phyloP scores from a whole-genome alignment of 257 asterid genomes.

The Eustoma russellianum region DNA sequence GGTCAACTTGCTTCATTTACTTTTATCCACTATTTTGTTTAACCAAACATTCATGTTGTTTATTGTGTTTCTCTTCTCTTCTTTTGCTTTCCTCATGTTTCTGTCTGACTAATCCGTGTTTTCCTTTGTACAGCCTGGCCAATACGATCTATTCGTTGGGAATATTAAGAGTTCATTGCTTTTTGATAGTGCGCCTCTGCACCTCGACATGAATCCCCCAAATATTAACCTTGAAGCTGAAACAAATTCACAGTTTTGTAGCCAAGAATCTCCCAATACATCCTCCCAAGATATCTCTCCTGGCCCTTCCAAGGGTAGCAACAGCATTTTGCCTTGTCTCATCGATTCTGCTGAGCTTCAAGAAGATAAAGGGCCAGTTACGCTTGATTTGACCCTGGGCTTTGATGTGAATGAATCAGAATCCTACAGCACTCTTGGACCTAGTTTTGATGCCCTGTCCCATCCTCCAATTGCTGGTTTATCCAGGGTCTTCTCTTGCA shows the following conservation, averaged over 20 bases:
- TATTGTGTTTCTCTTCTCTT: too few species aligned
- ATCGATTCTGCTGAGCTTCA: conserved; percentile 19
- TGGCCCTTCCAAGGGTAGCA: conserved; percentile 28
- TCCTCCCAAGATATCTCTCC: conserved; percentile 40
- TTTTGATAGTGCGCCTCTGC: neutral
- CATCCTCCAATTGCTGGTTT: conserved; percentile 29
- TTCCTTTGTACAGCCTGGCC: too few species aligned
- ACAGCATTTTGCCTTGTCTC: conserved; percentile 24
- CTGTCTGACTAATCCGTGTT: too few species aligned
- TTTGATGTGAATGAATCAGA: conserved; percentile 22
- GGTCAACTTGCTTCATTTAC: too few species aligned
- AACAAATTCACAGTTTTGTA: conserved; percentile 59
- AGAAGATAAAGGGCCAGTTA: conserved; percentile 19
- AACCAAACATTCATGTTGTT: too few species aligned
- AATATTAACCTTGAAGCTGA: conserved; percentile 40
- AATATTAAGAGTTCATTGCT: too few species aligned
- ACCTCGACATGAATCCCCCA: conserved; percentile 35
- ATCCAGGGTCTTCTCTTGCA: conserved; percentile 72
- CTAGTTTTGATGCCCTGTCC: conserved; percentile 12
- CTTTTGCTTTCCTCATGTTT: too few species aligned
- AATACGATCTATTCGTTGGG: too few species aligned
- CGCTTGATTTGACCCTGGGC: conserved; percentile 70
- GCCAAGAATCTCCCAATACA: conserved; percentile 48
- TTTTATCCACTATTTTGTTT: too few species aligned
- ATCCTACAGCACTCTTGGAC: conserved; percentile 13